phyloP scores from a whole-genome alignment of 768 basidiomycete species.

The Suillus hirtellus region DNA sequence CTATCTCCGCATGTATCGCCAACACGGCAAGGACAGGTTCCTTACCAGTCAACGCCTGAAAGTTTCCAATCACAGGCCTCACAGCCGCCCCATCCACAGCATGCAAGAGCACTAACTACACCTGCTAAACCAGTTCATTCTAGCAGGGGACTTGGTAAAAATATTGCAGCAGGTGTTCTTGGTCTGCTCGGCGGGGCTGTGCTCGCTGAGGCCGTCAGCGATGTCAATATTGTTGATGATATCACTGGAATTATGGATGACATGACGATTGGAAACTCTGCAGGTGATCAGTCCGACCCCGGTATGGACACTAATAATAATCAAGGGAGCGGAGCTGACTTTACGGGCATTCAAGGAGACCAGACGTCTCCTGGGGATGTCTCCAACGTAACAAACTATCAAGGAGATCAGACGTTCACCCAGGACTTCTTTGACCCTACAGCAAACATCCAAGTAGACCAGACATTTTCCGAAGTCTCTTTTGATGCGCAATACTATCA shows the following conservation, averaged over 20 bases:
- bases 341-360: neutral
- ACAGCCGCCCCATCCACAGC: neutral
- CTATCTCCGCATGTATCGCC: neutral
- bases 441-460: too few species aligned
- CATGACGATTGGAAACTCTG: neutral
- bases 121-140: neutral
- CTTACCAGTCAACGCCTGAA: neutral
- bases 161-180: neutral
- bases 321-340: neutral
- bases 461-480: too few species aligned
- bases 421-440: too few species aligned
- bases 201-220: neutral
- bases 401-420: too few species aligned
- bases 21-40: neutral
- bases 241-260: conserved; percentile 1
- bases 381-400: too few species aligned
- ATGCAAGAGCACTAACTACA: neutral
- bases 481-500: too few species aligned
- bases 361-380: neutral
- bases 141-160: neutral
- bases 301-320: neutral
- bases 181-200: neutral
- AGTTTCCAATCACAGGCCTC: neutral
- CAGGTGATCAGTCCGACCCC: neutral
- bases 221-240: neutral